Percentiles rank a stretch among this genome's conserved stretches.
Conservation (phyloP, 306 rosid genomes). For the Lablab purpureus region DNA sequence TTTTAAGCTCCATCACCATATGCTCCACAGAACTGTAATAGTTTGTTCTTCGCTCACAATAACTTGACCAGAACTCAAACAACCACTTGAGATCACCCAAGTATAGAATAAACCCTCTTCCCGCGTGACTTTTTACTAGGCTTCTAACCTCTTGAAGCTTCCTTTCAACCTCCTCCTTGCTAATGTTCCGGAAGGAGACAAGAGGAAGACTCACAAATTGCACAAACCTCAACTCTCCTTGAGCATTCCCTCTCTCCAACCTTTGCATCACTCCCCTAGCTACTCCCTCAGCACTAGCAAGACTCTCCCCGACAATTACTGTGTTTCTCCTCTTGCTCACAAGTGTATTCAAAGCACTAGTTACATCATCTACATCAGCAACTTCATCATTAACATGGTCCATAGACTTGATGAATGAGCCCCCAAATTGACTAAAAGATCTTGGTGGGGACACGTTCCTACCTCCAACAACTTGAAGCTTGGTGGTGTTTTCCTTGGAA, state of each 20-base stretch:
- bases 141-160: slow-evolving; percentile 62
- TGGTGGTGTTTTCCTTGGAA: slow-evolving; percentile 4
- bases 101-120: slow-evolving; percentile 67
- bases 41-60: slow-evolving; percentile 38
- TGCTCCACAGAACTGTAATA: slow-evolving; percentile 58
- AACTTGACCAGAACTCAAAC: slow-evolving; percentile 68
- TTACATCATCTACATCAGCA: slow-evolving; percentile 50
- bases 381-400: slow-evolving; percentile 28
- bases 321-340: slow-evolving; percentile 60
- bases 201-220: slow-evolving; percentile 68
- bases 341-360: slow-evolving; percentile 53
- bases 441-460: slow-evolving; percentile 13
- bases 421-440: slow-evolving; percentile 40
- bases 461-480: slow-evolving; percentile 2
- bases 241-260: slow-evolving; percentile 55
- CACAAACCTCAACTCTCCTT: slow-evolving; percentile 41
- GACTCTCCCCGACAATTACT: slow-evolving; percentile 63
- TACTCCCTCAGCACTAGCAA: slow-evolving; percentile 47
- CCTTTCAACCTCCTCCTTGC: slow-evolving; percentile 65
- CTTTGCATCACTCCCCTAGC: slow-evolving; percentile 62
- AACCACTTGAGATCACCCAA: slow-evolving; percentile 76
- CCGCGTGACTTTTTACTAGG: slow-evolving; percentile 55
- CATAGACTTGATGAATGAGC: slow-evolving; percentile 36
- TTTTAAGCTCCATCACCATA: slow-evolving; percentile 67
- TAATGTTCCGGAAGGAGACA: slow-evolving; percentile 52